These are phyloP conservation scores for Quercus berberidifolia DNA, from an alignment of 306 rosid genomes.

Conservation along the genomic window DNA sequence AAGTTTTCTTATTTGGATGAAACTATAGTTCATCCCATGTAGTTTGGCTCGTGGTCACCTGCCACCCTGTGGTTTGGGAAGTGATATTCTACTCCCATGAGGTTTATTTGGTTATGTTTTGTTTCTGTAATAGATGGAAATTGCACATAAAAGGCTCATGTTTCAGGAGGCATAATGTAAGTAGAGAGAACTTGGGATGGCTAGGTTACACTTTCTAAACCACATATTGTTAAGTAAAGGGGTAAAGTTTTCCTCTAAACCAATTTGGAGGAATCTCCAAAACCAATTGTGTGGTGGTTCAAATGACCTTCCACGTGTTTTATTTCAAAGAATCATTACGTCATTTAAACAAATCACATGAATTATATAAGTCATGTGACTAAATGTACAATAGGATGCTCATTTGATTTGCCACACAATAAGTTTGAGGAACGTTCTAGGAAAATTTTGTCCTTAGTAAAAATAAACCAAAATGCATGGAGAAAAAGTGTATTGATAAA, in stretches of 20 bases:
- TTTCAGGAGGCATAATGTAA: neutral
- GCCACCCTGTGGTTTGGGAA: neutral
- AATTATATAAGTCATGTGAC: no score
- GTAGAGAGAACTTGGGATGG: neutral
- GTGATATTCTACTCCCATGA: neutral
- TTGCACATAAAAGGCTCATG: neutral
- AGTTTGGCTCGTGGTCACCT: neutral
- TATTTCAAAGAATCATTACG: no score
- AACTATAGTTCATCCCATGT: neutral
- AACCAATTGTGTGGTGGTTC: no score
- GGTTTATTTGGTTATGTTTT: neutral
- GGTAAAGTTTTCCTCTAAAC: no score
- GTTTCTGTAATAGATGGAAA: neutral
- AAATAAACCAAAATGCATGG: neutral
- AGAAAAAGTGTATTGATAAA: neutral
- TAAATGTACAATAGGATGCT: no score
- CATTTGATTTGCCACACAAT: no score
- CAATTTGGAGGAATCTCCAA: no score
- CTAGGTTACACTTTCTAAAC: neutral
- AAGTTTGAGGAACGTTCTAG: no score
- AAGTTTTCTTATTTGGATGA: neutral
- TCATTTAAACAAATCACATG: no score
- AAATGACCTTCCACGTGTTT: no score
- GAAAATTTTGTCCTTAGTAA: neutral
- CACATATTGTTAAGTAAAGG: no score